These are phyloP conservation scores for Esteya vermicola DNA, from an alignment of 2,329 filamentous ascomycete species.

Conservation along the genomic window DNA sequence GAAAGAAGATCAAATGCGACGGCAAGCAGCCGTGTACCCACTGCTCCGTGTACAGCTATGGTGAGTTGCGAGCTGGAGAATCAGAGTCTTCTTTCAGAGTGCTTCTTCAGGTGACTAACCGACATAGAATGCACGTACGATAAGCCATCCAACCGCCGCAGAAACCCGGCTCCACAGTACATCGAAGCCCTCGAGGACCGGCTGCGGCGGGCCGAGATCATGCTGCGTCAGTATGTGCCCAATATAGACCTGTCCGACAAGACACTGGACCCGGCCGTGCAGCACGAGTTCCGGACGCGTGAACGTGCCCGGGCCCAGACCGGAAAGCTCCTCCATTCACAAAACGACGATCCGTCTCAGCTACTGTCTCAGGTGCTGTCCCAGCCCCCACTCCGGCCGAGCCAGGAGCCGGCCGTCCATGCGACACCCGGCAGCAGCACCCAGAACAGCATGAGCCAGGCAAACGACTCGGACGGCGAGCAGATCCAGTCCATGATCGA, in stretches of 20 bases:
- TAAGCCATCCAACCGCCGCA: slow-evolving; percentile 79
- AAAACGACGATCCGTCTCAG: slow-evolving; percentile 4
- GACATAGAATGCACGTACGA: slow-evolving; percentile 79
- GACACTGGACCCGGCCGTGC: slow-evolving; percentile 61
- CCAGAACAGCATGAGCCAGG: neutral
- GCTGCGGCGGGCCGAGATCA: slow-evolving; percentile 66
- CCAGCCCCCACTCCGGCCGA: too few species aligned
- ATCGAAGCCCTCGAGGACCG: slow-evolving; percentile 78
- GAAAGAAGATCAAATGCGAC: slow-evolving; percentile 81
- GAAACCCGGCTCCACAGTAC: slow-evolving; percentile 85
- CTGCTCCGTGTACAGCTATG: slow-evolving; percentile 96
- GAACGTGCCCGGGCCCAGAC: slow-evolving; percentile 35
- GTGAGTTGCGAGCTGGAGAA: slow-evolving; percentile 22
- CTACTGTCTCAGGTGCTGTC: too few species aligned
- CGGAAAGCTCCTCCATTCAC: slow-evolving; percentile 17
- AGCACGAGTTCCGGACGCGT: slow-evolving; percentile 50
- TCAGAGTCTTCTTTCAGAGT: neutral
- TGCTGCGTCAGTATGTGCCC: slow-evolving; percentile 68
- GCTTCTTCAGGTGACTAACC: neutral
- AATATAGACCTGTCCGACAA: slow-evolving; percentile 77
- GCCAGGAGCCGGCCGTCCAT: too few species aligned
- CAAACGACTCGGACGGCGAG: slow-evolving; percentile 1
- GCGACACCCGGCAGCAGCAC: too few species aligned
- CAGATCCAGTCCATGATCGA: slow-evolving; percentile 83
- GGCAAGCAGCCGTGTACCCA: slow-evolving; percentile 85